Conservation (phyloP, 805 yeast species). For the Sugiyamaella chiloensis region DNA sequence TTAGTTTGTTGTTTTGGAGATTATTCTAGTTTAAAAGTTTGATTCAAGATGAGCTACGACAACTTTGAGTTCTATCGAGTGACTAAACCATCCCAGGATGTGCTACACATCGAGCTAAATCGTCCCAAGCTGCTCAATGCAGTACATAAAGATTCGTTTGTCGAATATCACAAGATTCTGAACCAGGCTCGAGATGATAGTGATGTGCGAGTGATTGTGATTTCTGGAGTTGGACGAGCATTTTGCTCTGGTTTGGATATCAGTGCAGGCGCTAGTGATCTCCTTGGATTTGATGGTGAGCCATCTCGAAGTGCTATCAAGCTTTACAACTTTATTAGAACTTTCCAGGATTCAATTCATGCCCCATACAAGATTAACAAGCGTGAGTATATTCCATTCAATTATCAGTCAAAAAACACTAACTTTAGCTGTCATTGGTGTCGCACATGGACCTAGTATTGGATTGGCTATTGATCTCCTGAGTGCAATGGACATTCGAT, state of each 20-base stretch:
- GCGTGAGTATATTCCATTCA: too few relatives aligned
- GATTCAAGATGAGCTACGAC: conserved; percentile 17
- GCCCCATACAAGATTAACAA: conserved; percentile 30
- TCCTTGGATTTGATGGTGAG: conserved; percentile 24
- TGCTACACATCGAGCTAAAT: conserved; percentile 58
- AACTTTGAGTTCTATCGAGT: conserved; percentile 31
- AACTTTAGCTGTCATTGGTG: conserved; percentile 56
- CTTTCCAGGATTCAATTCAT: conserved; percentile 56
- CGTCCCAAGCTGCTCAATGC: conserved; percentile 62
- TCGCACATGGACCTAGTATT: conserved; percentile 59
- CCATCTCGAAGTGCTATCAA: conserved; percentile 30
- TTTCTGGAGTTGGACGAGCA: conserved; percentile 54
- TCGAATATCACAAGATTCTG: conserved; percentile 51
- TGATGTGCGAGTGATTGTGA: conserved; percentile 51
- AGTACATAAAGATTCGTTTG: conserved; percentile 50
- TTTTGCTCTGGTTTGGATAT: conserved; percentile 69
- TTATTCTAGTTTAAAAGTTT: background rate
- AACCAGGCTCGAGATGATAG: conserved; percentile 42
- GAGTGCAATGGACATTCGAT: conserved; percentile 54
- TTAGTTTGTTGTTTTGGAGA: background rate
- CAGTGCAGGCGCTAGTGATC: conserved; percentile 26
- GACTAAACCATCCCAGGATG: conserved; percentile 42
- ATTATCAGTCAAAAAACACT: too few relatives aligned
- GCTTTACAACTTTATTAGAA: conserved; percentile 41
- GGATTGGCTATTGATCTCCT: conserved; percentile 72